Base-by-base conservation (phyloP, 495 filamentous ascomycete species). In the Pyronema domesticum region DNA sequence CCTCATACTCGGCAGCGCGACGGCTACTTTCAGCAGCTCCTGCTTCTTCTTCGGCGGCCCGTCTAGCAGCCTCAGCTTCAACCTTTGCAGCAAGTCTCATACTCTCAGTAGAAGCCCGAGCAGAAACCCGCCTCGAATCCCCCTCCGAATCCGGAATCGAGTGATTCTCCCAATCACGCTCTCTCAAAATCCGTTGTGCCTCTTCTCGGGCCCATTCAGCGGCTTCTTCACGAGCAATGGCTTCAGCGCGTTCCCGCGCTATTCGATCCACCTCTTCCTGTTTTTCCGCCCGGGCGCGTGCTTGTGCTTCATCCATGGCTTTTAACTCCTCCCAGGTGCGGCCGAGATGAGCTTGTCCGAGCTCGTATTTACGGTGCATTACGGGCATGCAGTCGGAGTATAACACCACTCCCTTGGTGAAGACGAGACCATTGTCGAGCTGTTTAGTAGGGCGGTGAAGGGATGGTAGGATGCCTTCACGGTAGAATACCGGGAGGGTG, bases 381-480 rank as follows among this genome's bases (percentile, higher is more conserved):
- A 79, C 68, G 8, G 76, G 68, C 7, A 74, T 68, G 5, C 74
- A 76, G 57, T 79, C 71, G 6, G 73, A 74, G 58, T 75, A 80
- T 2, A 81, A 63, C 6, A 74, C 71, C 14, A 72, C 57, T 9
- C 78, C 78, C 13, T 64, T 64, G 1, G 73, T 69, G 58, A 78
- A 81, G 8, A 75, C 65, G 49, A 72, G 75, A 4, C 71, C 71
- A 57, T 72, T 69, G 51, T 79, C 77, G 40, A 80, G 78, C 0
- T 72, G 71, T 3, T 74, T 71, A 11, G 54, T 45, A 7, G 61
- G 62, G 7, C 60, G 62, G 30, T 64, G 54, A 35, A 65, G 54
- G 11, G 62, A 58, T n/a, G 62, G 62, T 4, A 65, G 55, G 9
- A 58, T 65, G 35, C 62, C 62, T 60, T 80, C 77, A 7, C 78